Evolutionary conservation across 116 monocot genomes (phyloP).

Genomic region (Trichopus zeylanicus): DNA sequence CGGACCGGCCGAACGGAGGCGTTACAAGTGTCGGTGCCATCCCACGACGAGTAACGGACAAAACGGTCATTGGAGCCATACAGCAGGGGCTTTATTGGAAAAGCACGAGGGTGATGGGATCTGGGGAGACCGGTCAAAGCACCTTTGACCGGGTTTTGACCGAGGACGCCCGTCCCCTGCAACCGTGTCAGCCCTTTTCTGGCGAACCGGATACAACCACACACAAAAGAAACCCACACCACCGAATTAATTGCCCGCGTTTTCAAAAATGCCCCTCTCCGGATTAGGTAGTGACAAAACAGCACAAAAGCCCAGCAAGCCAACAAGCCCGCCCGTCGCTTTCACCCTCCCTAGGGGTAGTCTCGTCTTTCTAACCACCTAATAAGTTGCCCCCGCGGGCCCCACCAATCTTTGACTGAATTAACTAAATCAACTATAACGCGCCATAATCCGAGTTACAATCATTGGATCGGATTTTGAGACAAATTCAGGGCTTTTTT

Average conservation of each 20-base stretch:
- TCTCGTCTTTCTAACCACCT: background rate
- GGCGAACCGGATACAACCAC: too few relatives aligned
- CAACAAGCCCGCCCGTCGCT: too few relatives aligned
- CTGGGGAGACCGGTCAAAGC: background rate
- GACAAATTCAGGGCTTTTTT: background rate
- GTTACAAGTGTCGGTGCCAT: background rate
- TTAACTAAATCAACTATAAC: background rate
- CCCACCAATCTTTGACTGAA: background rate
- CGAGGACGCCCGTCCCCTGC: background rate
- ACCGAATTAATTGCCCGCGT: background rate
- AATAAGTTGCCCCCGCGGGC: background rate
- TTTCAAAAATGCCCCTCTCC: background rate
- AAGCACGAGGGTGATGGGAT: background rate
- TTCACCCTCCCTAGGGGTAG: background rate
- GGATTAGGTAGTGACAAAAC: background rate
- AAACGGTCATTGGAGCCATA: background rate
- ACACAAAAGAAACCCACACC: slow-evolving; percentile 1
- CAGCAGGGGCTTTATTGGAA: background rate
- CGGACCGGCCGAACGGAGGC: background rate
- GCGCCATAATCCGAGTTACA: background rate
- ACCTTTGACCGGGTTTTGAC: slow-evolving; percentile 1
- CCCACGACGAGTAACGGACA: background rate
- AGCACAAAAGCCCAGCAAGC: background rate
- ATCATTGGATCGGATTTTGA: background rate
- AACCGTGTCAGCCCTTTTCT: background rate